phyloP scores from a whole-genome alignment of 768 basidiomycete genomes.

The Auriscalpium orientale region DNA sequence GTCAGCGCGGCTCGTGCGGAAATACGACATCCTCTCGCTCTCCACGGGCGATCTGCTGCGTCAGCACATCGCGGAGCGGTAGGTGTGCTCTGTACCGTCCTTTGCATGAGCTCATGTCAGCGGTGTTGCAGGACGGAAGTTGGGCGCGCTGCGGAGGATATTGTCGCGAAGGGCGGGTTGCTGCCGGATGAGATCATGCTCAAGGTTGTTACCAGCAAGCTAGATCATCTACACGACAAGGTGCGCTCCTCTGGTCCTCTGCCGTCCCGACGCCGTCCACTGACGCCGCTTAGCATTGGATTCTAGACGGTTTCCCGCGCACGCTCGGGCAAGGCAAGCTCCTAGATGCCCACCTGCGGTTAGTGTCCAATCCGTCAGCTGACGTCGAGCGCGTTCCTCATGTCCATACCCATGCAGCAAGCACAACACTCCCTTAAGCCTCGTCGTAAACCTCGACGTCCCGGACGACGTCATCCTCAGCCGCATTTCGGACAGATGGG shows the following conservation, averaged over 20 bases:
- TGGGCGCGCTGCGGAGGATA: constrained; percentile 65
- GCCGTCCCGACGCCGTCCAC: not conserved
- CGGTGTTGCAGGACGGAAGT: constrained; percentile 46
- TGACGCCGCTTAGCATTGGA: constrained; percentile 60
- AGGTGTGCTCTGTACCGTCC: constrained; percentile 10
- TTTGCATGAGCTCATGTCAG: not conserved
- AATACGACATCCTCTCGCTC: constrained; percentile 71
- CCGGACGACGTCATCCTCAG: constrained; percentile 77
- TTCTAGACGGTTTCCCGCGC: constrained; percentile 88
- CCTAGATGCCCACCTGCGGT: constrained; percentile 72
- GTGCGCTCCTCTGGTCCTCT: constrained; percentile 28
- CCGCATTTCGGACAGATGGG: constrained; percentile 86
- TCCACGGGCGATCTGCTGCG: constrained; percentile 83
- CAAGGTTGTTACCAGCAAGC: constrained; percentile 63
- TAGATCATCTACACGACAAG: constrained; percentile 59
- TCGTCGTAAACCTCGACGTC: constrained; percentile 85
- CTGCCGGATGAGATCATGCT: constrained; percentile 77
- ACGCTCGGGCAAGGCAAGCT: constrained; percentile 79
- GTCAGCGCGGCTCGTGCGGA: constrained; percentile 62
- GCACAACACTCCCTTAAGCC: constrained; percentile 58
- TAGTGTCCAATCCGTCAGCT: constrained; percentile 14
- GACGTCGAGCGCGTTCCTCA: not conserved
- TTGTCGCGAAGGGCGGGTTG: constrained; percentile 73
- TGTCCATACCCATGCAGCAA: constrained; percentile 32
- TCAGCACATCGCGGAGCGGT: constrained; percentile 71